Percentiles rank a stretch among this genome's conserved stretches.
phyloP scores from a whole-genome alignment of 305 asterid genomes.

The Fraxinus nigra region DNA sequence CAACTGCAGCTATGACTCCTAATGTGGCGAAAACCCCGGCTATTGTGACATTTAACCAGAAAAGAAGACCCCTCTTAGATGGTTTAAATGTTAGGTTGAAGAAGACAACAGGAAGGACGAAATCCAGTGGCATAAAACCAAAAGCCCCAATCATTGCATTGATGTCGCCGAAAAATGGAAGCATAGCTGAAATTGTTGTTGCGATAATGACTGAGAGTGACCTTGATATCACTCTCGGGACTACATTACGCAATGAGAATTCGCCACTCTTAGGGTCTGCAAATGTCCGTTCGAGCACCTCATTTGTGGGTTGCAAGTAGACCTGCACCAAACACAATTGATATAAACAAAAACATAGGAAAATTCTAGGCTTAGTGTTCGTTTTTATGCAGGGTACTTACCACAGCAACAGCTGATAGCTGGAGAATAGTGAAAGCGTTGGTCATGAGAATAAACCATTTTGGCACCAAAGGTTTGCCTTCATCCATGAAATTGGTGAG shows the following conservation, averaged over 20 bases:
- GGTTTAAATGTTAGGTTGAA: conserved; percentile 84
- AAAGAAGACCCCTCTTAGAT: conserved; percentile 41
- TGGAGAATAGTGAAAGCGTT: conserved; percentile 77
- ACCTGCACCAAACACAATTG: conserved; percentile 39
- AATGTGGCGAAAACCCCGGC: conserved; percentile 57
- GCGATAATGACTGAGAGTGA: conserved; percentile 63
- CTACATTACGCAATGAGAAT: conserved; percentile 63
- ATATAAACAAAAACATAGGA: not conserved
- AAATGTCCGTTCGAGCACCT: conserved; percentile 64
- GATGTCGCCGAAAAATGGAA: conserved; percentile 89
- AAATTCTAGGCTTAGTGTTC: not conserved
- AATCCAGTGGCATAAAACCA: conserved; percentile 91
- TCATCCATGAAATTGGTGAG: conserved; percentile 62
- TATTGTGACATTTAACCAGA: conserved; percentile 56
- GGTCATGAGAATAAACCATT: conserved; percentile 65
- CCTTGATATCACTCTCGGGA: conserved; percentile 66
- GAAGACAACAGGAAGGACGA: conserved; percentile 75
- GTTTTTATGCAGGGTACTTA: conserved; percentile 20
- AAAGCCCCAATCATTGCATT: conserved; percentile 80
- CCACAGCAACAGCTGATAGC: conserved; percentile 86
- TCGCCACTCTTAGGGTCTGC: conserved; percentile 58
- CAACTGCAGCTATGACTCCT: conserved; percentile 68
- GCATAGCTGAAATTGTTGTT: conserved; percentile 83
- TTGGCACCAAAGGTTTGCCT: conserved; percentile 62
- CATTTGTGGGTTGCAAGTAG: conserved; percentile 91